Conservation (phyloP, 352 stramenopile genomes). For the Lagenidium sp. region DNA sequence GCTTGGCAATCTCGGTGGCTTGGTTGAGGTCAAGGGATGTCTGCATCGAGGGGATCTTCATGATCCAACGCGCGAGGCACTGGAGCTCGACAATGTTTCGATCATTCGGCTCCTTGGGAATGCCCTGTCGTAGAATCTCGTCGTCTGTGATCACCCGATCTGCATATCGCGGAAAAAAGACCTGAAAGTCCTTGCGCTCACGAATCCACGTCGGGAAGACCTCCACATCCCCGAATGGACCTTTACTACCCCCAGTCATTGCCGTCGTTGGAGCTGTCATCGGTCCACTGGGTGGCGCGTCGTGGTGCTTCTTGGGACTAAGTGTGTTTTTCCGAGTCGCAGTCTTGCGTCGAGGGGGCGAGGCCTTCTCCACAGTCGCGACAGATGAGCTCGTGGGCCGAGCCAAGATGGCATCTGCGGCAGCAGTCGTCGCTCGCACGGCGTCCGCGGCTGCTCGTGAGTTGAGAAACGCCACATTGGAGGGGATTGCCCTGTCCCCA, state of each 20-base stretch:
- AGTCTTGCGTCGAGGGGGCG: background rate
- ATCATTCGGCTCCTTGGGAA: slow-evolving; percentile 47
- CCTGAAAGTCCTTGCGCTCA: slow-evolving; percentile 73
- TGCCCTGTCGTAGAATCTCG: slow-evolving; percentile 51
- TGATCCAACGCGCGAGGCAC: slow-evolving; percentile 63
- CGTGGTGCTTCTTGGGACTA: slow-evolving; percentile 4
- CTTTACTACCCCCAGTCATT: background rate
- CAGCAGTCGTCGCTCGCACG: slow-evolving; percentile 30
- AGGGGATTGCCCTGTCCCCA: slow-evolving; percentile 3
- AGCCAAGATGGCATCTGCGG: slow-evolving; percentile 34
- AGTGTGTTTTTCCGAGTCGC: no score
- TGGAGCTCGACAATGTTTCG: slow-evolving; percentile 69
- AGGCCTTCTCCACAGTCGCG: background rate
- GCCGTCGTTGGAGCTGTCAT: background rate
- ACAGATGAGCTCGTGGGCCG: slow-evolving; percentile 17
- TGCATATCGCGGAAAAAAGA: slow-evolving; percentile 56
- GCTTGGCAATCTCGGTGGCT: slow-evolving; percentile 60
- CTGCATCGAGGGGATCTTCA: slow-evolving; percentile 64
- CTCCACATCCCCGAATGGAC: slow-evolving; percentile 24
- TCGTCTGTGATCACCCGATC: slow-evolving; percentile 56
- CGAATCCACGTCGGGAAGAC: slow-evolving; percentile 52
- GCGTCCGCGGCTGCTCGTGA: slow-evolving; percentile 35
- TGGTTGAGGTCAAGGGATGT: slow-evolving; percentile 57
- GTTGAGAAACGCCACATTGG: slow-evolving; percentile 26
- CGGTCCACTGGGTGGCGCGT: background rate